Base-by-base conservation (phyloP, 257 asterid genomes). In the Solanum bukasovii region DNA sequence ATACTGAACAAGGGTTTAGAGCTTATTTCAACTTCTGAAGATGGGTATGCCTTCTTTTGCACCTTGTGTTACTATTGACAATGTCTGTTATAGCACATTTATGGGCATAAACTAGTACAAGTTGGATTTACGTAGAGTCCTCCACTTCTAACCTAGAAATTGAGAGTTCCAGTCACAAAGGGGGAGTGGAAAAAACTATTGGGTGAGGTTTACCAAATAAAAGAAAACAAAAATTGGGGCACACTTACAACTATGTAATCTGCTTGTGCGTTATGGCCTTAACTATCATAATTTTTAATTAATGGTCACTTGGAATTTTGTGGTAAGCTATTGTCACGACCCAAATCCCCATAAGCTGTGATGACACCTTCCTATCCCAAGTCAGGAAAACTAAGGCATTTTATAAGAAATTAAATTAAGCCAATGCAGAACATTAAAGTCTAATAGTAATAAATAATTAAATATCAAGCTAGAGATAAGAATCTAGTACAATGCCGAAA, bases 1-100 rank as follows among this genome's bases (percentile, higher is more conserved):
- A 95, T 96, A 88, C 86, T 97, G 84, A 92, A 90, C 94, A 96
- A 94, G 94, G 99, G 94, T 49, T 92, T 96, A 88, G 99, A 97
- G 86, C 98, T 96, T 89, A 90, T 96, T 91, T 91, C 95, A 44
- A 88, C 94, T 86, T 96, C 97, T 59, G 98, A 95, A 90, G 98
- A 97, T 86, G 99, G 98, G 99, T 97, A 95, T 87, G 94, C 84
- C 27, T 88, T 87, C 87, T 79, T 56, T 79, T 44, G 49, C 65
- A 13, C 68, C 85, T 81, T 46, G 68, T 27, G 6, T 46, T 46
- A 46, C 85, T 29, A 46, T 81, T 46, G 85, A 4, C 13, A 38
- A 81, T 81, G 67, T 63, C 70, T 16, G 25, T 44, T 79, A 46
- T 18, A 79, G 38, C 40, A 46, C 42, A 81, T 46, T 46, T 42